These are phyloP conservation scores for Flaveria linearis DNA, from an alignment of 129 eudicot genomes.

Conservation along the genomic window DNA sequence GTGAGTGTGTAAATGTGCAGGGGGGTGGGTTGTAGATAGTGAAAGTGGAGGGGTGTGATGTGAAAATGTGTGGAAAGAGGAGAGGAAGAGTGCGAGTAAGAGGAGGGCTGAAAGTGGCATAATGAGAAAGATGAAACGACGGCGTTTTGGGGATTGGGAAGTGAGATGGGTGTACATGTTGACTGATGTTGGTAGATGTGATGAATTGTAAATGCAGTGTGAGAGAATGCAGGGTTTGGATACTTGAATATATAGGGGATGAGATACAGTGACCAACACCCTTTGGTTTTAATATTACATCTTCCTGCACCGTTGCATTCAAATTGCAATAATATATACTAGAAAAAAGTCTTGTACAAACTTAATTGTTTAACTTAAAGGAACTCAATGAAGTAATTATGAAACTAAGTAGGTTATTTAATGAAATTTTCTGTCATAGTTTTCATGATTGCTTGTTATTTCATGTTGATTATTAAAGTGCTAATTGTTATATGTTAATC, in stretches of 20 bases:
- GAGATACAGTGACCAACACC: background rate
- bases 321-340: background rate
- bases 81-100: constrained; percentile 34
- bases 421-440: too few species aligned
- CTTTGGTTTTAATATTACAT: constrained; percentile 9
- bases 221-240: background rate
- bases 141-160: constrained; percentile 24
- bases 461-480: too few species aligned
- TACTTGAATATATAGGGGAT: constrained; percentile 22
- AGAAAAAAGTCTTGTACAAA: background rate
- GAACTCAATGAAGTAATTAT: too few species aligned
- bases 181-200: constrained; percentile 37
- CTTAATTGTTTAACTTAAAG: too few species aligned
- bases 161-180: constrained; percentile 25
- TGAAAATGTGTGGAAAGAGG: constrained; percentile 23
- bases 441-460: too few species aligned
- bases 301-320: background rate
- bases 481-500: too few species aligned
- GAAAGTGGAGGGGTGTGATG: constrained; percentile 32
- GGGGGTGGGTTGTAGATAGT: constrained; percentile 6
- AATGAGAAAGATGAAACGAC: constrained; percentile 37
- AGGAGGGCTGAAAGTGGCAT: constrained; percentile 43
- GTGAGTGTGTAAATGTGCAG: constrained; percentile 41
- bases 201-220: constrained; percentile 28
- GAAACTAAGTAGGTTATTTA: too few species aligned